Evolutionary conservation across 2,329 filamentous ascomycete species (phyloP), one percentile per base, ranked within the genome.

Genomic region (Colletotrichum sp.): DNA sequence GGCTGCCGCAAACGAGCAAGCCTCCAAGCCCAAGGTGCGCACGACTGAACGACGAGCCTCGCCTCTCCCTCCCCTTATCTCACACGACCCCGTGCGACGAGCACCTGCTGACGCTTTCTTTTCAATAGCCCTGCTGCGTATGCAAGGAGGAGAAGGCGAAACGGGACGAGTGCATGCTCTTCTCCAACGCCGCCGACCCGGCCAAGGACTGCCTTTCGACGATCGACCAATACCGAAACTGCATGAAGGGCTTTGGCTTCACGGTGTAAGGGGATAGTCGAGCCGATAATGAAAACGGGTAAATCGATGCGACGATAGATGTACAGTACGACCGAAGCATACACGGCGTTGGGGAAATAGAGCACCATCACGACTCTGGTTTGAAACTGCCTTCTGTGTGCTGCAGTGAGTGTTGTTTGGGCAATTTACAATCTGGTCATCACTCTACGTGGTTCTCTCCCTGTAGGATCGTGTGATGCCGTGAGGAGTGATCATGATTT

Each of bases 101-200:
- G 16, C 6, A 15, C 4, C 12, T 60, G 44, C 72, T 77, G 69
- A 77, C 64, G 69, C 26, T 26, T 66, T 28, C 78, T 60, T 24
- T 39, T 26, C 12, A 62, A 36, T 24, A 98, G 95, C 96, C 96
- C 59, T 99, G 97, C 91, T 99, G 97, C 84, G 97, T 99, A 34
- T 99, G 97, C 92, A 98, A 96, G 84, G 92, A 97, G 60, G 96
- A 99, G 86, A 99, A 99, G 86, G 90, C 95, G 52, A 91, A 91
- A 80, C 95, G 97, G 78, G 97, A 99, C 88, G 96, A 99, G 87
- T 99, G 97, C 90, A 99, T 99, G 96, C 94, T 99, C 72, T 98
- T 99, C 89, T 98, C 95, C 72, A 96, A 92, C 78, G 90, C 95
- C 77, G 90, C 93, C 82, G 94, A 98, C 83, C 95, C 97, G 52